Evolutionary conservation across 208 protist species (phyloP).

Genomic region (Acanthamoeba triangularis): DNA sequence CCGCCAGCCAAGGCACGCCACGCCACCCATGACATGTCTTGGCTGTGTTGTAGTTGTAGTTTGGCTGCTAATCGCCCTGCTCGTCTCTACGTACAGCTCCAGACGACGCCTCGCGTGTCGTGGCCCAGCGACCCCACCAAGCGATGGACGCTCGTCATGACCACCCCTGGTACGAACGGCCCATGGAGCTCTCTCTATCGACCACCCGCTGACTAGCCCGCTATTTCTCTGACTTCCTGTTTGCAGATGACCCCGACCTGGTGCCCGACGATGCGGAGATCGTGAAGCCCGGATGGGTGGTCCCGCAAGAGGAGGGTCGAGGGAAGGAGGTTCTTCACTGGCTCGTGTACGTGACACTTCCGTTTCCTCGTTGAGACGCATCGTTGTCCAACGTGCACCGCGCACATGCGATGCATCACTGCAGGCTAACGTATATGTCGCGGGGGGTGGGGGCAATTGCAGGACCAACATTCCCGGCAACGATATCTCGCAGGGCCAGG

Average conservation of each 20-base stretch:
- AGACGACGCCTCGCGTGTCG: not conserved
- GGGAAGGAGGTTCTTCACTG: conserved; percentile 3
- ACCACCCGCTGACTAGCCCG: not conserved
- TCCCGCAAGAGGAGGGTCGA: not conserved
- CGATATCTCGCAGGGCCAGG: not conserved
- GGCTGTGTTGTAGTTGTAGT: not conserved
- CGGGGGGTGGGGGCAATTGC: no score
- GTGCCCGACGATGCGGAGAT: not conserved
- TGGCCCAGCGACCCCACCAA: not conserved
- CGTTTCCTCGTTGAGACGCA: not conserved
- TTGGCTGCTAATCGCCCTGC: not conserved
- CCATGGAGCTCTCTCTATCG: not conserved
- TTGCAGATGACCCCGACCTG: not conserved
- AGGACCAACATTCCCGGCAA: conserved; percentile 58
- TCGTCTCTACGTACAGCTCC: not conserved
- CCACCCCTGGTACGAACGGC: not conserved
- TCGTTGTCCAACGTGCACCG: not conserved
- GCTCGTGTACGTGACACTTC: not conserved
- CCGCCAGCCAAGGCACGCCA: not conserved
- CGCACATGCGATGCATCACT: not conserved
- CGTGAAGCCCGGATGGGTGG: not conserved
- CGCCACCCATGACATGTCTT: not conserved
- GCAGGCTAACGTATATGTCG: not conserved
- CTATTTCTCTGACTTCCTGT: no score
- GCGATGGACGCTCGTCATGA: conserved; percentile 31